Percentiles rank a stretch among this genome's conserved stretches.
phyloP scores from a whole-genome alignment of 75 land plant genomes.

The Cupressus sempervirens region DNA sequence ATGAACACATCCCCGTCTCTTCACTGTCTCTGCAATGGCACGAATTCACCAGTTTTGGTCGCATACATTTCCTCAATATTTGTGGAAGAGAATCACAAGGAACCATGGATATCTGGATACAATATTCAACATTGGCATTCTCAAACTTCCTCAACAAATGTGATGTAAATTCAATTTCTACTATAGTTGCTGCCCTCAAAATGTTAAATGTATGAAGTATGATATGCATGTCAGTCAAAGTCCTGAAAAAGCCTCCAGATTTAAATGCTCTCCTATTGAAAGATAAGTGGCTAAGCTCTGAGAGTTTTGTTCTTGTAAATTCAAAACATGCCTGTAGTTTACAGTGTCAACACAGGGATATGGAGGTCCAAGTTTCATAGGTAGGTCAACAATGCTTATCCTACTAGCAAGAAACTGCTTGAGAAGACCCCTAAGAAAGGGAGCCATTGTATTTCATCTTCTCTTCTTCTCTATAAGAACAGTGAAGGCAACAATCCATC shows the following conservation, averaged over 20 bases:
- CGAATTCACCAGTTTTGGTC: too few relatives aligned
- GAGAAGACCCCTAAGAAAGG: constrained; percentile 77
- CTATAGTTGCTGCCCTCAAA: background rate
- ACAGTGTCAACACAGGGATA: constrained; percentile 60
- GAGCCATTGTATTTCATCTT: constrained; percentile 90
- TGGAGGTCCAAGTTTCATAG: constrained; percentile 35
- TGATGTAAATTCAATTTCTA: too few relatives aligned
- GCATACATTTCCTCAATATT: too few relatives aligned
- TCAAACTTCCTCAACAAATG: too few relatives aligned
- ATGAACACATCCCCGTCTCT: too few relatives aligned
- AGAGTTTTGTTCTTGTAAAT: constrained; percentile 15
- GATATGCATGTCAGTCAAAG: constrained; percentile 22
- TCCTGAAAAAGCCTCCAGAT: constrained; percentile 81
- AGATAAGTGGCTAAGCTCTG: constrained; percentile 12
- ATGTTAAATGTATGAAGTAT: background rate
- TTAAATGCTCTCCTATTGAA: constrained; percentile 46
- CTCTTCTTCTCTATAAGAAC: constrained; percentile 84
- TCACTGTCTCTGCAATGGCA: too few relatives aligned
- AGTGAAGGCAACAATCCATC: constrained; percentile 72
- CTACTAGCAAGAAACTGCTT: constrained; percentile 79
- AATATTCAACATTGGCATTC: too few relatives aligned
- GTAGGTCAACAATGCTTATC: too few relatives aligned
- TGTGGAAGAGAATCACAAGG: too few relatives aligned
- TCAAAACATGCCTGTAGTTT: constrained; percentile 31
- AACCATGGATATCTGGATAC: too few relatives aligned